These are phyloP conservation scores for Podila minutissima DNA, from an alignment of 192 early-diverging fungal species.

Conservation along the genomic window DNA sequence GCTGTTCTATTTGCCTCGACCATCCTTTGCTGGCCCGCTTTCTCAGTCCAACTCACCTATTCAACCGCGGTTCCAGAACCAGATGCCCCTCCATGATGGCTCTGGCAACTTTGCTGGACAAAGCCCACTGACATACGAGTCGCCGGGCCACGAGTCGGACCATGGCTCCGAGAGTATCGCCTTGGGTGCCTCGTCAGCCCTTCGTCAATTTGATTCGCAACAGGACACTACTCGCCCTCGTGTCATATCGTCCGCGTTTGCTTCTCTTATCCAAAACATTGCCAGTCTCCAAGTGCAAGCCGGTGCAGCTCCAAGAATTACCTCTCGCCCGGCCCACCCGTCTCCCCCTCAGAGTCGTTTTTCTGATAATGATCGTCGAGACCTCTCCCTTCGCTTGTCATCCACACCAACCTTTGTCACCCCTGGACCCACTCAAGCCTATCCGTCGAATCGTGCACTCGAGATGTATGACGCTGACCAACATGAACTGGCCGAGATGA, in stretches of 20 bases:
- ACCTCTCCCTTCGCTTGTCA: neutral
- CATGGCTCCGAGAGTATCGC: slow-evolving; percentile 27
- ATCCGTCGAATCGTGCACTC: neutral
- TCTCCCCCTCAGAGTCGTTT: neutral
- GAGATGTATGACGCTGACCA: slow-evolving; percentile 47
- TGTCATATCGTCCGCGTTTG: slow-evolving; percentile 34
- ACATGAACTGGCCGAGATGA: slow-evolving; percentile 41
- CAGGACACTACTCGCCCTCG: slow-evolving; percentile 1
- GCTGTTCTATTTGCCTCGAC: slow-evolving; percentile 23
- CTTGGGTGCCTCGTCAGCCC: slow-evolving; percentile 16
- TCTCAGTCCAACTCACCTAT: neutral
- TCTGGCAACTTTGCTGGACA: slow-evolving; percentile 32
- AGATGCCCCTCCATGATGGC: slow-evolving; percentile 48
- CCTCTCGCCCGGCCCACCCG: neutral
- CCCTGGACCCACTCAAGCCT: neutral
- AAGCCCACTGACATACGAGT: neutral
- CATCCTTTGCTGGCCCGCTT: slow-evolving; percentile 24
- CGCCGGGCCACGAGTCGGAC: slow-evolving; percentile 12
- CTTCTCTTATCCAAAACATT: slow-evolving; percentile 40
- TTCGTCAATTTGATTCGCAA: neutral
- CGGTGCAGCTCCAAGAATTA: neutral
- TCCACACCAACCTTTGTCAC: neutral
- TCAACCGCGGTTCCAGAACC: slow-evolving; percentile 14
- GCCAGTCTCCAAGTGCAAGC: slow-evolving; percentile 14
- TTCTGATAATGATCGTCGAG: neutral